Evolutionary conservation across 2,329 filamentous ascomycete species (phyloP), one percentile per base, ranked within the genome.

Genomic region (Aureobasidium uvarum): DNA sequence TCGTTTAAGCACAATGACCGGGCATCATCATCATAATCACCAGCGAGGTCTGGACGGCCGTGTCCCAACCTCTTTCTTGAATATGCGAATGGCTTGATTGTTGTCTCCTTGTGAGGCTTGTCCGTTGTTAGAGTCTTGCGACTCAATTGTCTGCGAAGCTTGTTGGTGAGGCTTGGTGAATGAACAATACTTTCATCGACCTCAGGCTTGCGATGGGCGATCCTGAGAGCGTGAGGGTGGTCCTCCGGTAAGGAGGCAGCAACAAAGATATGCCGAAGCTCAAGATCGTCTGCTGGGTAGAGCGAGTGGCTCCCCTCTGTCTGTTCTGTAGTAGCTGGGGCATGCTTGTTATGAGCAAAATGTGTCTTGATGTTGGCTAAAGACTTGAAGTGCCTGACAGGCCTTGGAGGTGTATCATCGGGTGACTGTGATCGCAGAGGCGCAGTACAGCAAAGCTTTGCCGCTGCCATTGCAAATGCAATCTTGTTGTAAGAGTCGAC

Each of bases 171-270:
- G 28, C 66, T 71, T 14, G 72, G 72, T 46, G 71, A 73, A 20
- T 69, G 66, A 7, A 71, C 55, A 36, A 74, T 71, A 20, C 48
- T 67, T 36, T 66, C 56, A 55, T 67, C 62, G 10, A 68, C 39
- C 7, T 63, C 59, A 5, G 63, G 55, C 38, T 67, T 66, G 43
- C 67, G 68, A 52, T 67, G 54, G 6, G 64, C 59, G 23, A 74
- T 62, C 11, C 54, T 66, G 13, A 73, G 63, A 46, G 72, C 71
- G 60, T 74, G 69, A 11, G 73, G 73, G 66, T 75, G 73, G 39
- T 73, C 72, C 28, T 71, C 69, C 11, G 73, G 73, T 20, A 75
- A 65, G 25, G 67, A 70, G 2, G 73, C 70, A 20, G 70, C 68
- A 28, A 72, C 69, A 55, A 74, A 71, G 36, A 74, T 69, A 39